phyloP scores from a whole-genome alignment of 179 eudicot species.

The Kewa caespitosa region DNA sequence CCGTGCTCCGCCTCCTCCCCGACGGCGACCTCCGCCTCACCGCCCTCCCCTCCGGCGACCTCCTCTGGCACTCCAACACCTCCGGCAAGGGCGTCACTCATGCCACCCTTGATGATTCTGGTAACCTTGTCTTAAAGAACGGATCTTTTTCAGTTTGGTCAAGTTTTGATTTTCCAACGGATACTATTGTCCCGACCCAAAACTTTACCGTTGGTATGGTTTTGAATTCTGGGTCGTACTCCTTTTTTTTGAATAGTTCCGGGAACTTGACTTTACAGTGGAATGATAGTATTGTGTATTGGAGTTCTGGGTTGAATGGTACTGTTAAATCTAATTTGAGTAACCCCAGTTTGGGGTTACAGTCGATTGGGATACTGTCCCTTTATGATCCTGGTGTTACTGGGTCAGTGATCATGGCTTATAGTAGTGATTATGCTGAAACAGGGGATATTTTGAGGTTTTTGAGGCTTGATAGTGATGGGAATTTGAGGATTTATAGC shows the following conservation, averaged over 20 bases:
- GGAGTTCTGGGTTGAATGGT: conserved; percentile 52
- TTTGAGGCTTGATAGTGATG: conserved; percentile 69
- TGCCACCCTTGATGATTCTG: conserved; percentile 52
- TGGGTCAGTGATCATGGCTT: conserved; percentile 33
- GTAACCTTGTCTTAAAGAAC: conserved; percentile 55
- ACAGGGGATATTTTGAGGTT: conserved; percentile 45
- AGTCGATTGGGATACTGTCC: conserved; percentile 46
- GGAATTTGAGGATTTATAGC: conserved; percentile 79
- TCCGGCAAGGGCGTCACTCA: conserved; percentile 44
- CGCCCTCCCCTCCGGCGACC: conserved; percentile 16
- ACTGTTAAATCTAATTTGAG: conserved; percentile 32
- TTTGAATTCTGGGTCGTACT: conserved; percentile 56
- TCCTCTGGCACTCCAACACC: conserved; percentile 68
- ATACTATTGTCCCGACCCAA: conserved; percentile 57
- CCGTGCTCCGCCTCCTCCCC: conserved; percentile 21
- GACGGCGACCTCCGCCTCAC: conserved; percentile 34
- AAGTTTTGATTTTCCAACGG: conserved; percentile 65
- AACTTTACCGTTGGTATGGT: conserved; percentile 34
- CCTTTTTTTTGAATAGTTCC: conserved; percentile 38
- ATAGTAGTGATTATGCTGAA: conserved; percentile 74
- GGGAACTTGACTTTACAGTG: conserved; percentile 67
- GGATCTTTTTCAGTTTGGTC: conserved; percentile 49
- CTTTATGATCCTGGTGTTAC: conserved; percentile 44
- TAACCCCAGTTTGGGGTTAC: conserved; percentile 48
- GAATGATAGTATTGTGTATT: conserved; percentile 52